These are phyloP conservation scores for Chlorokybus atmophyticus DNA, from an alignment of 139 green algal species.

Conservation along the genomic window DNA sequence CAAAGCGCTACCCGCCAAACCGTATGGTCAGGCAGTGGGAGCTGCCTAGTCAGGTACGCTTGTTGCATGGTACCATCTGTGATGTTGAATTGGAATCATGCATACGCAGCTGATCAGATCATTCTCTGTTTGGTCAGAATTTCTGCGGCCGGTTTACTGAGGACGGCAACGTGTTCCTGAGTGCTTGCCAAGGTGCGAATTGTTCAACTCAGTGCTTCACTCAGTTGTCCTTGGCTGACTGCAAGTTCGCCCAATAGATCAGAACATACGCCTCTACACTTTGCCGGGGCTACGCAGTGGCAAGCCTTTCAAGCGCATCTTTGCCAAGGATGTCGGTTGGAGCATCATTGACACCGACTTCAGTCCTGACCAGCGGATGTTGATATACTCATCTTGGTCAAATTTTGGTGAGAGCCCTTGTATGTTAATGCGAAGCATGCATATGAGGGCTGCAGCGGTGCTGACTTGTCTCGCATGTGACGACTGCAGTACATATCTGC, in stretches of 20 bases:
- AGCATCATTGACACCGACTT: background rate
- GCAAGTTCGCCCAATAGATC: background rate
- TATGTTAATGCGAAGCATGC: no score
- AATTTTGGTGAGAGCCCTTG: no score
- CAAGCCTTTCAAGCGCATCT: conserved; percentile 17
- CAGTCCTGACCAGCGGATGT: background rate
- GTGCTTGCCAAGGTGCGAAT: background rate
- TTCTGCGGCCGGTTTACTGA: background rate
- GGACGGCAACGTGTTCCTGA: background rate
- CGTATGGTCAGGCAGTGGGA: no score
- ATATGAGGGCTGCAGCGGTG: no score
- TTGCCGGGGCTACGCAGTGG: background rate
- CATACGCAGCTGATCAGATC: no score
- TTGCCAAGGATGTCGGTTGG: conserved; percentile 25
- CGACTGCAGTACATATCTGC: background rate
- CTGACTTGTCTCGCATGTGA: no score
- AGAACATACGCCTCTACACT: background rate
- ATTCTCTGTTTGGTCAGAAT: no score
- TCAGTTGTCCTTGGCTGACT: background rate
- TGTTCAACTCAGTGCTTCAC: background rate
- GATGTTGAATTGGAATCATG: no score
- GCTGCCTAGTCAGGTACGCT: no score
- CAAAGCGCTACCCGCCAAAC: no score
- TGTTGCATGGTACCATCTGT: no score
- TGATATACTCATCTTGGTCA: background rate